Evolutionary conservation across 352 stramenopile species (phyloP).

Genomic region (Phytophthora sojae): DNA sequence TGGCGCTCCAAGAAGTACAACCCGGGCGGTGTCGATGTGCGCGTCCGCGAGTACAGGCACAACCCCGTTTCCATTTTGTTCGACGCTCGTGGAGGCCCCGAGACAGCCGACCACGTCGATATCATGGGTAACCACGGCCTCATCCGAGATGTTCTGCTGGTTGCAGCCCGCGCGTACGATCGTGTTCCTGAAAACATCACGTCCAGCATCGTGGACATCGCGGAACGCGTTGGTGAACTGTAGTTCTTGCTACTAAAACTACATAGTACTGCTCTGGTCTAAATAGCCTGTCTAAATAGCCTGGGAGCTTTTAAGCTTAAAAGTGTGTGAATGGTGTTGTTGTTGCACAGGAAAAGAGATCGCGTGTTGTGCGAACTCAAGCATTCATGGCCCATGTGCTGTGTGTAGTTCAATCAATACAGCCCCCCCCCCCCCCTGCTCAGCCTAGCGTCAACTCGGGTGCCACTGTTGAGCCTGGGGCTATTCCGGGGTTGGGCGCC

Average conservation of each 20-base stretch:
- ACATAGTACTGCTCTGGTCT: too few species aligned
- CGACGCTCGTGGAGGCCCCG: conserved; percentile 71
- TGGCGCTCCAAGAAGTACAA: conserved; percentile 91
- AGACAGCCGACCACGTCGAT: conserved; percentile 94
- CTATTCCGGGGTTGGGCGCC: not conserved
- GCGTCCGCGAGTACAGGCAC: conserved; percentile 80
- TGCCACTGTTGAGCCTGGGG: too few species aligned
- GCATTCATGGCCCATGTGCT: too few species aligned
- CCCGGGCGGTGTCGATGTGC: conserved; percentile 86
- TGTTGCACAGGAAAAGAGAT: too few species aligned
- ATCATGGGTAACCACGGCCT: conserved; percentile 95
- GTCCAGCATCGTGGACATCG: conserved; percentile 74
- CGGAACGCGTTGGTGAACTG: conserved; percentile 56
- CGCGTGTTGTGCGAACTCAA: too few species aligned
- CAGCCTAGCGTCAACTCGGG: too few species aligned
- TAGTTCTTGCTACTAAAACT: conserved; percentile 17
- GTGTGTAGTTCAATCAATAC: too few species aligned
- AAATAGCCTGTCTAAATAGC: too few species aligned
- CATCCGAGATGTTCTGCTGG: conserved; percentile 79
- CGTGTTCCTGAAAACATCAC: conserved; percentile 75
- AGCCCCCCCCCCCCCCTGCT: too few species aligned
- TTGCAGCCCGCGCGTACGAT: conserved; percentile 72
- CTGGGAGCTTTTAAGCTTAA: too few species aligned
- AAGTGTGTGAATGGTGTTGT: too few species aligned
- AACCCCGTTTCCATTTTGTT: conserved; percentile 81